These are phyloP conservation scores for Pythium grandisporangium DNA, from an alignment of 352 stramenopile species.

Conservation along the genomic window DNA sequence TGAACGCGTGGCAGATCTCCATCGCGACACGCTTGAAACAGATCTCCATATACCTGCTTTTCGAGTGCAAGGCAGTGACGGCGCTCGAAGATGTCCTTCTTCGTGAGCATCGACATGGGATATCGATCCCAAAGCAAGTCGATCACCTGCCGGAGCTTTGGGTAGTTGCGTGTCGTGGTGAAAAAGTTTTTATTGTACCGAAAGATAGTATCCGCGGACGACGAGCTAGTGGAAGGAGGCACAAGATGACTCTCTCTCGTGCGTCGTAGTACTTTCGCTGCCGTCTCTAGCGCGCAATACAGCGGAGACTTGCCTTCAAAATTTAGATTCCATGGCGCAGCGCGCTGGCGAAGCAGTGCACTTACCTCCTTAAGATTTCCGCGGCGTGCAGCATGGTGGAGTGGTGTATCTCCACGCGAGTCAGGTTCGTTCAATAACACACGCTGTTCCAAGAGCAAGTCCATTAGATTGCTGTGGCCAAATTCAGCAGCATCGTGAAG, in stretches of 20 bases:
- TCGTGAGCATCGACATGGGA: conserved; percentile 14
- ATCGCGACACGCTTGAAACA: conserved; percentile 37
- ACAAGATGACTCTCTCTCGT: too few relatives aligned
- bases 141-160: conserved; percentile 51
- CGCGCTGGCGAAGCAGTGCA: conserved; percentile 31
- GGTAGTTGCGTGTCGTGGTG: conserved; percentile 22
- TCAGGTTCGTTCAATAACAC: conserved; percentile 35
- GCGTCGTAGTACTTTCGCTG: too few relatives aligned
- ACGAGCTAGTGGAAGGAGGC: too few relatives aligned
- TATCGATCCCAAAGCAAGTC: conserved; percentile 57
- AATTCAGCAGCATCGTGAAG: conserved; percentile 55
- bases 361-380: conserved; percentile 42
- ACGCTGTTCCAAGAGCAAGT: conserved; percentile 31
- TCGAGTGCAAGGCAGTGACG: conserved; percentile 33
- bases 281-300: conserved; percentile 36
- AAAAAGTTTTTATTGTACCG: conserved; percentile 41
- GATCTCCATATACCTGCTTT: conserved; percentile 41
- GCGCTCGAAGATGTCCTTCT: conserved; percentile 19
- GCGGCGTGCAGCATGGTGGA: conserved; percentile 41
- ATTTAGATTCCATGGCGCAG: conserved; percentile 28
- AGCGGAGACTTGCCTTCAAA: conserved; percentile 42
- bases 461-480: conserved; percentile 36
- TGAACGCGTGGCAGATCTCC: conserved; percentile 52
- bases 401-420: conserved; percentile 32
- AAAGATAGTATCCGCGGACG: too few relatives aligned